phyloP scores from a whole-genome alignment of 164 flowering plant genomes.

The Magnolia changhungtana region DNA sequence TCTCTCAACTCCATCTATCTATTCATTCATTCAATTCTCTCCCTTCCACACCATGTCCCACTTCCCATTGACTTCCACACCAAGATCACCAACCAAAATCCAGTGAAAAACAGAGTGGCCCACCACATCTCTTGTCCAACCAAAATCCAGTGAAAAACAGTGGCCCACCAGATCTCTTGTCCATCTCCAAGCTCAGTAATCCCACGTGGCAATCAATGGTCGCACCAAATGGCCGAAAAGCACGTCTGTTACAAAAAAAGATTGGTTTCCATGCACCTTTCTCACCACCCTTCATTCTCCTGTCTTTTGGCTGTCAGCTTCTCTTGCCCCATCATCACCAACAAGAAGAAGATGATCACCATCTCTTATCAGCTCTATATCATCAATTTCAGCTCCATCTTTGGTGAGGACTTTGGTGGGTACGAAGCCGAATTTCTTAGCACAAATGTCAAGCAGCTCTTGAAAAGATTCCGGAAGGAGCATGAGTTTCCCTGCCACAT shows the following conservation, averaged over 20 bases:
- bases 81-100: background rate
- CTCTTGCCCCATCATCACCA: slow-evolving; percentile 17
- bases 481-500: slow-evolving; percentile 48
- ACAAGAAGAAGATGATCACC: slow-evolving; percentile 72
- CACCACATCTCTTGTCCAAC: background rate
- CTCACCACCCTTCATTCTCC: background rate
- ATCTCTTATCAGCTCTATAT: slow-evolving; percentile 62
- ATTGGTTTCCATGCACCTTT: background rate
- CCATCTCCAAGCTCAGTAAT: background rate
- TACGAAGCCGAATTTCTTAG: slow-evolving; percentile 45
- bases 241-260: background rate
- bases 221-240: background rate
- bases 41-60: background rate
- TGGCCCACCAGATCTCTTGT: background rate
- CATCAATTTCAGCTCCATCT: slow-evolving; percentile 68
- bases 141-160: background rate
- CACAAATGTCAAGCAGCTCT: slow-evolving; percentile 53
- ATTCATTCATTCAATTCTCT: background rate
- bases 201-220: background rate
- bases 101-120: background rate
- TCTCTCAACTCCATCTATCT: background rate
- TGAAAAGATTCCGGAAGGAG: slow-evolving; percentile 49
- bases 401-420: slow-evolving; percentile 43
- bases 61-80: background rate
- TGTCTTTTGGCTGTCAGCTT: background rate